Conservation (phyloP, 2,329 filamentous ascomycete genomes). For the Seiridium cupressi region DNA sequence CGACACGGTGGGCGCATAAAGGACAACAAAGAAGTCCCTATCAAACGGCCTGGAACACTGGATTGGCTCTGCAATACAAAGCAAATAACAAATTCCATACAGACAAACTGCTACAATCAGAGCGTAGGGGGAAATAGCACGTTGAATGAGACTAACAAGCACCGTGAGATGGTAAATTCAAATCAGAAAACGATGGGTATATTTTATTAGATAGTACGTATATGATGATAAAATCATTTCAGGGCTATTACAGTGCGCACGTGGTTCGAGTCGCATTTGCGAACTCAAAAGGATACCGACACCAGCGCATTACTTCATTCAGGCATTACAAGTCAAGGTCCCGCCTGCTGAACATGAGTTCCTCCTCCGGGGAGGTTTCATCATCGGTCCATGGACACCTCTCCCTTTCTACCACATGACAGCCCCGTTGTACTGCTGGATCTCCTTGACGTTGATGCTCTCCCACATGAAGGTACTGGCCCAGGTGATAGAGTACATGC, state of each 20-base stretch:
- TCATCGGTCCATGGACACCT: not conserved
- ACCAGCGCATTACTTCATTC: too few relatives aligned
- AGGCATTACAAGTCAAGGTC: too few relatives aligned
- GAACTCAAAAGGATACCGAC: too few relatives aligned
- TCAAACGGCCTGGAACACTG: too few relatives aligned
- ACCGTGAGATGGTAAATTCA: not conserved
- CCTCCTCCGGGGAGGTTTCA: not conserved
- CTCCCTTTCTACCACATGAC: slow-evolving; percentile 1
- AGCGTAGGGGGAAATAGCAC: not conserved
- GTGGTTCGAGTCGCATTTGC: not conserved
- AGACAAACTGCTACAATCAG: not conserved
- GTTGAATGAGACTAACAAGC: not conserved
- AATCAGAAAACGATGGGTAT: not conserved
- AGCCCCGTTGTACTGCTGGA: slow-evolving; percentile 32
- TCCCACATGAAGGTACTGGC: slow-evolving; percentile 37
- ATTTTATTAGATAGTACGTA: not conserved
- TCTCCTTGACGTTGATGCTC: slow-evolving; percentile 38
- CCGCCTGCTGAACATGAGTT: too few relatives aligned
- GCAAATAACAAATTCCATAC: too few relatives aligned
- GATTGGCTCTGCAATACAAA: too few relatives aligned
- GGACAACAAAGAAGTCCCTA: too few relatives aligned
- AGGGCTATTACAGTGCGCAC: not conserved
- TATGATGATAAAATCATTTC: too few relatives aligned
- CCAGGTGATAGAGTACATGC: slow-evolving; percentile 29
- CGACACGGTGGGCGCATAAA: too few relatives aligned